These are phyloP conservation scores for Talaromyces sp. DNA, from an alignment of 2,329 filamentous ascomycete species.

Conservation along the genomic window DNA sequence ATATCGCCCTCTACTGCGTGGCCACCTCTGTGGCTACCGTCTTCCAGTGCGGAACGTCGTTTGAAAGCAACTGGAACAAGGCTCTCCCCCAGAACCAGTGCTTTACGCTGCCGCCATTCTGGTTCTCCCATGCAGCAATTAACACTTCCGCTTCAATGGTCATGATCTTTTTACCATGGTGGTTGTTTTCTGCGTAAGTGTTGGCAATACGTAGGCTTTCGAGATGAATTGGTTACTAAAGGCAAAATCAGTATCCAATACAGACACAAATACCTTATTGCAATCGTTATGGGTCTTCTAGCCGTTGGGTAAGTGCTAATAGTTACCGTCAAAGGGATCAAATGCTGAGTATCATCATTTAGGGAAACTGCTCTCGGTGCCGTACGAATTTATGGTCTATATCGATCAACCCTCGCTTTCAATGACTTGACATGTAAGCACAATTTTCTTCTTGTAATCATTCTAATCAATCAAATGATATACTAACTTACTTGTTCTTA, in stretches of 20 bases:
- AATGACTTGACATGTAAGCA: constrained; percentile 5
- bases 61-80: constrained; percentile 12
- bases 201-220: too few relatives aligned
- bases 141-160: constrained; percentile 7
- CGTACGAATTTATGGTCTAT: constrained; percentile 9
- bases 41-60: constrained; percentile 4
- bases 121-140: constrained; percentile 7
- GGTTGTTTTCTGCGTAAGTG: constrained; percentile 10
- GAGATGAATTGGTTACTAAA: too few relatives aligned
- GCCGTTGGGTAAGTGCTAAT: not conserved
- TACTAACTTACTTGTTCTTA: too few relatives aligned
- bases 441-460: too few relatives aligned
- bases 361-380: not conserved
- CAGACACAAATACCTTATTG: constrained; percentile 2
- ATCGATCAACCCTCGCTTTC: not conserved
- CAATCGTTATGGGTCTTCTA: constrained; percentile 2
- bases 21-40: not conserved
- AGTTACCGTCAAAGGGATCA: too few relatives aligned
- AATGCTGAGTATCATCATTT: too few relatives aligned
- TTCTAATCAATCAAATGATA: too few relatives aligned
- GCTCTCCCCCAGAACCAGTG: not conserved
- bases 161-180: constrained; percentile 8
- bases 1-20: constrained; percentile 5
- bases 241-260: not conserved
- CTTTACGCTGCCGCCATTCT: constrained; percentile 9